Percentiles rank a stretch among this genome's conserved stretches.
These are phyloP conservation scores for Pholiota microspora DNA, from an alignment of 768 basidiomycete genomes.

Conservation along the genomic window DNA sequence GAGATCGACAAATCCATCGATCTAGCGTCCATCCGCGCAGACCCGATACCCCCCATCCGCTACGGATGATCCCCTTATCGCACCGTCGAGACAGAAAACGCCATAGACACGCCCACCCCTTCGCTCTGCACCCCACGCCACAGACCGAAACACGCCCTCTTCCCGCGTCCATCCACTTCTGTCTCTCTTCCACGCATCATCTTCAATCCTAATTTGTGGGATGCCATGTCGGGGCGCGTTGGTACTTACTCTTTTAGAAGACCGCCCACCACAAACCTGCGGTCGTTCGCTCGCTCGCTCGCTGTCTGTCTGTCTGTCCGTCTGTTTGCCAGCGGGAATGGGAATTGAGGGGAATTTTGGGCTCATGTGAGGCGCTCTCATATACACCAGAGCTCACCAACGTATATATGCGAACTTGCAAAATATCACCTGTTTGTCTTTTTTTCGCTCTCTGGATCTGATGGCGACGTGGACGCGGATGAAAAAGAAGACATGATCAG, in stretches of 20 bases:
- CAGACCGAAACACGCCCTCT: neutral
- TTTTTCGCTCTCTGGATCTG: neutral
- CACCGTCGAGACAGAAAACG: neutral
- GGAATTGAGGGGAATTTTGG: neutral
- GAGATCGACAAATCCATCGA: conserved; percentile 74
- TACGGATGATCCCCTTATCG: conserved; percentile 42
- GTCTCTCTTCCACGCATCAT: neutral
- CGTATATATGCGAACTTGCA: conserved; percentile 1
- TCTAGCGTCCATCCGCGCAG: conserved; percentile 78
- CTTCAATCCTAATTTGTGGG: neutral
- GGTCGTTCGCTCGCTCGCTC: neutral
- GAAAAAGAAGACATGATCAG: no score
- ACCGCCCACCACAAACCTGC: no score
- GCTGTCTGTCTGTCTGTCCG: no score
- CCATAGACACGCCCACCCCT: neutral
- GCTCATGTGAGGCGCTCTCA: neutral
- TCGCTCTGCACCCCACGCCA: no score
- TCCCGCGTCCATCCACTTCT: neutral
- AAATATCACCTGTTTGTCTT: neutral
- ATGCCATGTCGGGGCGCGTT: neutral
- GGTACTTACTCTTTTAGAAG: neutral
- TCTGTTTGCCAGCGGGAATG: no score
- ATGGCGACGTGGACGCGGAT: neutral
- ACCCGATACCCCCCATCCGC: conserved; percentile 81
- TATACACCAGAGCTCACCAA: neutral